Evolutionary conservation across 768 basidiomycete genomes (phyloP).

Genomic region (Kwoniella sp.): DNA sequence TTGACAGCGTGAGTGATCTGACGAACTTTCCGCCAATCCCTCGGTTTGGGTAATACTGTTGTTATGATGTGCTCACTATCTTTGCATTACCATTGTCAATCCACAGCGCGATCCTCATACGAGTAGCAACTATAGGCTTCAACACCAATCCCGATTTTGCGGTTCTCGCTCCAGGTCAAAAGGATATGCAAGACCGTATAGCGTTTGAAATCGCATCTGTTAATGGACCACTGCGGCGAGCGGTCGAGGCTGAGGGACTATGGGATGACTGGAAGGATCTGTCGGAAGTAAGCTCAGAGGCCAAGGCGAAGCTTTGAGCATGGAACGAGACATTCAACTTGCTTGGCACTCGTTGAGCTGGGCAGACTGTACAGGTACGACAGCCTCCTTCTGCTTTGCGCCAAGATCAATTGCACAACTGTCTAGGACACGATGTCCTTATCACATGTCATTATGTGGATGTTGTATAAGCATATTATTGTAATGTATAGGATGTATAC

Average conservation of each 20-base stretch:
- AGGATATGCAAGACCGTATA: conserved; percentile 58
- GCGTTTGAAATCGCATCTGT: conserved; percentile 56
- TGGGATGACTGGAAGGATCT: conserved; percentile 34
- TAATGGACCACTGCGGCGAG: conserved; percentile 28
- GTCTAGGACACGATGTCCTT: neutral
- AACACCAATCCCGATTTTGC: conserved; percentile 60
- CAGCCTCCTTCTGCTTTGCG: too few species aligned
- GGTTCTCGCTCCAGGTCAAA: conserved; percentile 59
- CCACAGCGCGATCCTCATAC: conserved; percentile 63
- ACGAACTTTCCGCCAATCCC: too few species aligned
- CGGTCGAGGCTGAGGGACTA: conserved; percentile 37
- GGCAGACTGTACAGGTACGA: too few species aligned
- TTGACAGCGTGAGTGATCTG: conserved; percentile 71
- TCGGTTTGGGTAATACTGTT: too few species aligned
- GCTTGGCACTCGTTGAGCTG: neutral
- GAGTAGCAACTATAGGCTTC: conserved; percentile 62
- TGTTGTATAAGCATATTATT: conserved; percentile 1
- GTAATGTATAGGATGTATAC: neutral
- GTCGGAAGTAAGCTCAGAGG: neutral
- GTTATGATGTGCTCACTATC: too few species aligned
- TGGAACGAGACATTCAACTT: too few species aligned
- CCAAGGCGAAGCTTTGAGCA: neutral
- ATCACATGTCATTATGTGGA: neutral
- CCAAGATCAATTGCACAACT: too few species aligned
- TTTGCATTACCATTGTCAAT: too few species aligned